A percentile compares a stretch with the other conserved stretches of the same genome.
Evolutionary conservation across 2,329 filamentous ascomycete genomes (phyloP).

Genomic region (Penicillium sp.): DNA sequence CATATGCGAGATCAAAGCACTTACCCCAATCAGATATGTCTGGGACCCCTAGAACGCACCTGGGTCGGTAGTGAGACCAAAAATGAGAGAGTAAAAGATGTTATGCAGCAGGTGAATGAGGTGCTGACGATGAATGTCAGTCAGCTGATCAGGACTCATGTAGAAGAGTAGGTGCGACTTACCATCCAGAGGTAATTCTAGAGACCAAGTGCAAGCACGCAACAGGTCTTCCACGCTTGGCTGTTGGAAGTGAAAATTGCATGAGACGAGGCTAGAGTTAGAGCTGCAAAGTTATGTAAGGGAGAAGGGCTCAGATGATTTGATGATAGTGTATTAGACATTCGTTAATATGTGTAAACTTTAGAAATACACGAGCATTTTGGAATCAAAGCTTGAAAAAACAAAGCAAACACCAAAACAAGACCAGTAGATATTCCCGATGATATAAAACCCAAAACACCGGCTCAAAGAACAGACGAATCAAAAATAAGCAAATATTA

Average conservation of each 20-base stretch:
- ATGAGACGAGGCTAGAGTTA: neutral
- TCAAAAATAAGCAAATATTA: conserved; percentile 9
- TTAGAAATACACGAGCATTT: conserved; percentile 23
- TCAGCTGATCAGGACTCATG: neutral
- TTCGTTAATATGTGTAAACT: conserved; percentile 19
- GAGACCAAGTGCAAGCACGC: neutral
- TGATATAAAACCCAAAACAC: conserved; percentile 24
- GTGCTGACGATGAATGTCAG: neutral
- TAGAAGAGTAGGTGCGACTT: neutral
- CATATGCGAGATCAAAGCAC: neutral
- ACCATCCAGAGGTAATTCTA: neutral
- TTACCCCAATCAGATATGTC: too few species aligned
- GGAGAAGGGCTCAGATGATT: neutral
- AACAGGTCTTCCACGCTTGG: neutral
- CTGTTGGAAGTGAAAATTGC: neutral
- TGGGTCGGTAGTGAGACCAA: neutral
- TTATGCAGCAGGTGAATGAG: neutral
- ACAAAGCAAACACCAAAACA: conserved; percentile 23
- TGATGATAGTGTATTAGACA: conserved; percentile 15
- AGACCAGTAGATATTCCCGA: conserved; percentile 25
- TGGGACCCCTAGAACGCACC: neutral
- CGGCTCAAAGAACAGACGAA: conserved; percentile 20
- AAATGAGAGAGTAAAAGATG: neutral
- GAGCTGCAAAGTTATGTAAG: neutral
- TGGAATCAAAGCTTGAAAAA: conserved; percentile 10